Conservation (phyloP, 2,329 filamentous ascomycete genomes). For the Ophiostoma ulmi region DNA sequence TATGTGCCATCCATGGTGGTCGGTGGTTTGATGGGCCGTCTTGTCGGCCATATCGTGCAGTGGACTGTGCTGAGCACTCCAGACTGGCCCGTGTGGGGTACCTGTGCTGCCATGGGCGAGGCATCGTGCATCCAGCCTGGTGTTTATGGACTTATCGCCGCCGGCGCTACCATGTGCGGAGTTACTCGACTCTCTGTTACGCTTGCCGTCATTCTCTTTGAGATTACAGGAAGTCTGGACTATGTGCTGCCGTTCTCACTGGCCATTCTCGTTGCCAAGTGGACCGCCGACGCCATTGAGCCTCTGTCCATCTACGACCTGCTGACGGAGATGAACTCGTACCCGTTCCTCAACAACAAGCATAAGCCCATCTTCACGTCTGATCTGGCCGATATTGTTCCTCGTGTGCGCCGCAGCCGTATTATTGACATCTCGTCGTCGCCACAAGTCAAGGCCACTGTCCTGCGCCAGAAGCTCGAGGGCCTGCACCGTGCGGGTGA, state of each 20-base stretch:
- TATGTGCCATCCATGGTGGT: conserved; percentile 99
- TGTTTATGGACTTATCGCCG: conserved; percentile 92
- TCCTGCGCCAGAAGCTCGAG: conserved; percentile 75
- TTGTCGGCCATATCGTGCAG: conserved; percentile 81
- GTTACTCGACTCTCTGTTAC: conserved; percentile 92
- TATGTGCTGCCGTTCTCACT: conserved; percentile 94
- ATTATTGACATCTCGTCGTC: conserved; percentile 85
- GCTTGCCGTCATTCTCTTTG: conserved; percentile 89
- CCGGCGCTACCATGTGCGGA: conserved; percentile 95
- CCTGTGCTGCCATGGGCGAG: conserved; percentile 64
- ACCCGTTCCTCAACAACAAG: conserved; percentile 96
- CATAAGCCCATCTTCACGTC: conserved; percentile 85
- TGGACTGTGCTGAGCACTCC: conserved; percentile 72
- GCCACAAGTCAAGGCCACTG: conserved; percentile 69
- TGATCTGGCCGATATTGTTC: conserved; percentile 80
- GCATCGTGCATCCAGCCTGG: conserved; percentile 89
- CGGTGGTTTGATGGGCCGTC: conserved; percentile 82
- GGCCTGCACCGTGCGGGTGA: conserved; percentile 79
- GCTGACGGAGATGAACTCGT: conserved; percentile 93
- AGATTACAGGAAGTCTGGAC: conserved; percentile 88
- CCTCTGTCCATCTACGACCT: conserved; percentile 94
- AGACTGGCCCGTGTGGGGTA: conserved; percentile 65
- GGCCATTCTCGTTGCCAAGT: conserved; percentile 90
- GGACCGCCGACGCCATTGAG: conserved; percentile 93
- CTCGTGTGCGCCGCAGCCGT: conserved; percentile 66